Evolutionary conservation across 306 rosid genomes (phyloP).

Genomic region (Rubus parviflorus): DNA sequence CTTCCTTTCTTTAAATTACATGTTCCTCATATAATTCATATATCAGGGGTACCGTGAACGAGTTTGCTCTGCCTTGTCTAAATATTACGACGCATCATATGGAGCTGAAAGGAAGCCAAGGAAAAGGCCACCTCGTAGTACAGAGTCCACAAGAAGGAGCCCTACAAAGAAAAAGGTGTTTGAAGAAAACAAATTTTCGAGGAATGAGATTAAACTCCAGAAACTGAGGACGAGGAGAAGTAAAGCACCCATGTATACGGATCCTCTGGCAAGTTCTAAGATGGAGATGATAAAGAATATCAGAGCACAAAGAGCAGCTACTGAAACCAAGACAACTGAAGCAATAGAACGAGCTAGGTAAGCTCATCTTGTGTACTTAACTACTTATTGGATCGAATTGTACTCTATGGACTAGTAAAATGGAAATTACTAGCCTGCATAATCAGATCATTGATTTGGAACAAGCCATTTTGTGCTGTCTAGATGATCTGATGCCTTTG

Average conservation of each 20-base stretch:
- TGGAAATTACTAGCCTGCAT: not conserved
- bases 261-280: conserved; percentile 82
- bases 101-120: conserved; percentile 66
- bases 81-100: conserved; percentile 54
- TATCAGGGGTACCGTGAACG: conserved; percentile 74
- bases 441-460: not conserved
- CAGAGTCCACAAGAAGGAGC: conserved; percentile 40
- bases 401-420: not conserved
- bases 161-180: conserved; percentile 38
- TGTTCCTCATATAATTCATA: not conserved
- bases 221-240: conserved; percentile 42
- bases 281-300: conserved; percentile 86
- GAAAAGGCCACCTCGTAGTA: conserved; percentile 45
- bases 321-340: conserved; percentile 61
- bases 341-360: conserved; percentile 86
- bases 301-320: conserved; percentile 77
- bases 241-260: conserved; percentile 67
- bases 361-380: conserved; percentile 17
- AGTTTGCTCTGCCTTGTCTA: conserved; percentile 67
- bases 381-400: not conserved
- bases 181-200: conserved; percentile 26
- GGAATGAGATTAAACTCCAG: conserved; percentile 32
- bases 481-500: not conserved
- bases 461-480: not conserved
- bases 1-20: not conserved